These are phyloP conservation scores for Mycena latifolia DNA, from an alignment of 768 basidiomycete genomes.

Conservation along the genomic window DNA sequence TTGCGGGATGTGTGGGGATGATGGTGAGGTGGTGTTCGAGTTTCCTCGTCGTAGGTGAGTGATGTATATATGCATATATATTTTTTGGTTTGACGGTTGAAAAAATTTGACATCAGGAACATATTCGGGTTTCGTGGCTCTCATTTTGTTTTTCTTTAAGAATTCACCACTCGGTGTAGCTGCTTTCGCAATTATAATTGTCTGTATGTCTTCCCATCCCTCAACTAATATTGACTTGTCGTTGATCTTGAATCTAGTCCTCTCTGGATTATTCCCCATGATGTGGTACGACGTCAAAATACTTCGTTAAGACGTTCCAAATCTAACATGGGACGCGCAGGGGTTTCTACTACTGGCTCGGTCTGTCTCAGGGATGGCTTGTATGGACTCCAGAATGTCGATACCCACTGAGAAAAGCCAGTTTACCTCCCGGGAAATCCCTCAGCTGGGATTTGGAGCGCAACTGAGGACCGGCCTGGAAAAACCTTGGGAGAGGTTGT, in stretches of 20 bases:
- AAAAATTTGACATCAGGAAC: not conserved
- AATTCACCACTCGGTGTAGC: constrained; percentile 4
- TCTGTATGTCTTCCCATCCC: not conserved
- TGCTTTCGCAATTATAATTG: not conserved
- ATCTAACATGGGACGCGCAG: constrained; percentile 1
- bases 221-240: not conserved
- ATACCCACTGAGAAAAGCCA: constrained; percentile 1
- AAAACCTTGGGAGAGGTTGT: too few species aligned
- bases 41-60: constrained; percentile 15
- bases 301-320: too few species aligned
- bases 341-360: constrained; percentile 8
- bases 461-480: too few species aligned
- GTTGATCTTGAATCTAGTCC: not conserved
- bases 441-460: constrained; percentile 6
- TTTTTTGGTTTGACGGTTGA: too few species aligned
- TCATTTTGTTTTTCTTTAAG: constrained; percentile 12
- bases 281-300: not conserved
- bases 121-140: not conserved
- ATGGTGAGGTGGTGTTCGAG: constrained; percentile 1
- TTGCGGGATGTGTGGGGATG: constrained; percentile 3
- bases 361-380: constrained; percentile 2
- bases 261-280: constrained; percentile 6
- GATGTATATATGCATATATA: too few species aligned
- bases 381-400: constrained; percentile 3
- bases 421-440: not conserved